Conservation (phyloP, 495 filamentous ascomycete species). For the Penicillium angulare region DNA sequence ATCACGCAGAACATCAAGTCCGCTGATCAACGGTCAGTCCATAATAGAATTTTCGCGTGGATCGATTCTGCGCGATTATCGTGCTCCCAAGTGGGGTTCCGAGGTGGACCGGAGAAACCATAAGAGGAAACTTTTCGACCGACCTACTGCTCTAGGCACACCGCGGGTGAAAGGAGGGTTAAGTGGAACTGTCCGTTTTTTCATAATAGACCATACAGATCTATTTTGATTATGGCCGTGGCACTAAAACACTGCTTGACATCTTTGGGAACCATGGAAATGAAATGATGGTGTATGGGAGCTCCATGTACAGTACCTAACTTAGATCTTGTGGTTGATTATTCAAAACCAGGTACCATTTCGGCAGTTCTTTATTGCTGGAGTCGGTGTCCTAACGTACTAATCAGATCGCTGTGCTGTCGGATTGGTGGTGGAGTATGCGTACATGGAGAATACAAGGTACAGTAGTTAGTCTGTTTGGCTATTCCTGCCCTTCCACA, state of each 20-base stretch:
- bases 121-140: slow-evolving; percentile 2
- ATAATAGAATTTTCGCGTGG: slow-evolving; percentile 8
- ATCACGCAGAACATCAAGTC: neutral
- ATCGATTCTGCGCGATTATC: slow-evolving; percentile 10
- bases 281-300: neutral
- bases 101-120: slow-evolving; percentile 2
- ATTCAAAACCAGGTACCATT: too few species aligned
- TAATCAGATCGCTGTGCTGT: neutral
- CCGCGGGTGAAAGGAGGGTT: slow-evolving; percentile 4
- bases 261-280: neutral
- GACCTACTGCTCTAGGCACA: slow-evolving; percentile 10
- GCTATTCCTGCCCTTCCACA: too few species aligned
- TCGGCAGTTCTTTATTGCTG: too few species aligned
- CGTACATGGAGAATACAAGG: too few species aligned
- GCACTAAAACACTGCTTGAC: neutral
- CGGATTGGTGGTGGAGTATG: neutral
- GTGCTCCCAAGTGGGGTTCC: neutral
- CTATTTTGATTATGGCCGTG: neutral
- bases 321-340: too few species aligned
- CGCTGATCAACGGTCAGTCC: neutral
- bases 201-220: neutral
- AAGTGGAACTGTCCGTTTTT: too few species aligned
- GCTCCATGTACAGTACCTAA: too few species aligned
- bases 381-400: too few species aligned
- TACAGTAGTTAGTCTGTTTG: too few species aligned